Conservation (phyloP, 352 stramenopile genomes). For the Globisporangium lucens region DNA sequence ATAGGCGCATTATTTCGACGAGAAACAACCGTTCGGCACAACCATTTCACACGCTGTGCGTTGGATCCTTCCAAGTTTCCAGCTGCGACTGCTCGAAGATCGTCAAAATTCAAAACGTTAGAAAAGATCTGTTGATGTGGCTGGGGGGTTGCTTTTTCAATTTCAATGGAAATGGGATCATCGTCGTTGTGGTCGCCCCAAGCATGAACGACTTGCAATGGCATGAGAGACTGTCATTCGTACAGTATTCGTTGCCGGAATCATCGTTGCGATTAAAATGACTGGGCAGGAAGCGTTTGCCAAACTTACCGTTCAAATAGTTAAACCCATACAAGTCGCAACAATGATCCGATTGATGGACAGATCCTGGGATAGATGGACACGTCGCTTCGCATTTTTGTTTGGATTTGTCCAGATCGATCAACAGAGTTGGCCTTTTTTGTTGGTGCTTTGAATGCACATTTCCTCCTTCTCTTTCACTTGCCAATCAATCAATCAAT, state of each 20-base stretch:
- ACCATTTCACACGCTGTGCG: neutral
- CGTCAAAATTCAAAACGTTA: too few species aligned
- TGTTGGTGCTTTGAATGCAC: neutral
- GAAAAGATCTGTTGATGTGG: too few species aligned
- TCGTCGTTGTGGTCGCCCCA: too few species aligned
- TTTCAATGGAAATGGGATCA: too few species aligned
- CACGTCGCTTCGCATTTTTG: neutral
- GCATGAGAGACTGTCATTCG: too few species aligned
- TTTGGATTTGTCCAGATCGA: neutral
- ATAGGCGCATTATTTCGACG: neutral
- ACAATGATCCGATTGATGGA: too few species aligned
- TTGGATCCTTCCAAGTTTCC: neutral
- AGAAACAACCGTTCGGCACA: neutral
- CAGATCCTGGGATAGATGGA: neutral
- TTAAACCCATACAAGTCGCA: too few species aligned
- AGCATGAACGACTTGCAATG: too few species aligned
- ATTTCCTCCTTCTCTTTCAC: neutral
- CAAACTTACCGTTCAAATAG: neutral
- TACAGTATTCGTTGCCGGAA: neutral
- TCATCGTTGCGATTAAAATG: neutral
- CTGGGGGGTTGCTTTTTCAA: too few species aligned
- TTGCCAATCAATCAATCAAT: neutral
- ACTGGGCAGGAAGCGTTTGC: neutral
- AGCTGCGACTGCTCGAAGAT: neutral
- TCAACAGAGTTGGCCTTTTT: neutral